Evolutionary conservation across 2,329 filamentous ascomycete genomes (phyloP), one percentile per base, ranked within the genome.

Genomic region (Cordyceps cateniannulata): DNA sequence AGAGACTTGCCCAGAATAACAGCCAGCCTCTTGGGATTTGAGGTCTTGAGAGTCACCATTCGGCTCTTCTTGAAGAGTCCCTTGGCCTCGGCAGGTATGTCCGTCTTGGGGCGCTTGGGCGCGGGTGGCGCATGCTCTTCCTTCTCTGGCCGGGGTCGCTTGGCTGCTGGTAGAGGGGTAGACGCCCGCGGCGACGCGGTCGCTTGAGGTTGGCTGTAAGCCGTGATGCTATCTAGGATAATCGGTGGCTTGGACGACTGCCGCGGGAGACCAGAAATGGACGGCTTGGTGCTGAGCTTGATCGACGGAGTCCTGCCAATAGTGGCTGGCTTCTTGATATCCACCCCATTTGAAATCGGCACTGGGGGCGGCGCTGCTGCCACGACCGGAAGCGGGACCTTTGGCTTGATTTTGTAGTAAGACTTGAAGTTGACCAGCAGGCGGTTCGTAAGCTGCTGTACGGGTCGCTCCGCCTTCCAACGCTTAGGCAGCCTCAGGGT

Each of bases 401-500:
- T 61, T 44, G 59, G 51, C 44, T 47, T 50, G 10, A 51, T 50
- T 44, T 51, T 61, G 52, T 61, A 61, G 45, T 61, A 61, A 27
- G 59, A 50, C 67, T 70, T 53, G 77, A 62, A 24, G 74, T 65
- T 49, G 76, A 68, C 74, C 75, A 64, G 40, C 44, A 55, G 18
- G 35, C 70, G 71, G 58, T 74, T 72, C 9, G 70, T 67, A n/a
- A 73, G 67, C 62, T 73, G 71, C 60, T 71, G 69, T 10, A 67
- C 65, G 6, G 72, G 68, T 62, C 75, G 71, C 63, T 73, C 71
- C 18, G 71, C 71, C 64, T 67, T 75, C 76, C 76, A 79, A 9
- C 67, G 70, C 65, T 76, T 76, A 9, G 77, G 77, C 56, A 76
- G 68, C 61, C 71, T 71, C 18, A 79, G 61, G 1, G 76, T 77